Conservation (phyloP, 306 rosid genomes). For the Medicago arabica region DNA sequence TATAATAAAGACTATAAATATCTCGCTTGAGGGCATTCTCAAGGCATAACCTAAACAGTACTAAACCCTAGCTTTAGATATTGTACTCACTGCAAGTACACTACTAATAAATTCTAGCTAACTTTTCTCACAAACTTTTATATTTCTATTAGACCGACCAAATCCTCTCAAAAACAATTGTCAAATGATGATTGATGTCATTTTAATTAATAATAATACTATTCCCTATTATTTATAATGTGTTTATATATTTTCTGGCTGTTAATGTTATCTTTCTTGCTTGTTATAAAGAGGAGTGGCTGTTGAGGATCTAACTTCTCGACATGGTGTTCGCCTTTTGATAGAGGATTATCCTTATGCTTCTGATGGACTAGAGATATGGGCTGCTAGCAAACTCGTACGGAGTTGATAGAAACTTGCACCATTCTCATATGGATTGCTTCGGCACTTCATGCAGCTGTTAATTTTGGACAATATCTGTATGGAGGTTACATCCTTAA, state of each 20-base stretch:
- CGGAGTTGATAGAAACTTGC: neutral
- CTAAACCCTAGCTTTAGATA: too few species aligned
- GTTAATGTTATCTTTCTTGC: neutral
- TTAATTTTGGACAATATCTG: neutral
- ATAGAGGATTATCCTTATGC: conserved; percentile 2
- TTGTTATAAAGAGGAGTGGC: neutral
- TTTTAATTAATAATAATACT: too few species aligned
- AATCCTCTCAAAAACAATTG: too few species aligned
- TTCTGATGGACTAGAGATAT: neutral
- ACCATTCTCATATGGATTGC: neutral
- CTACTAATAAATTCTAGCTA: too few species aligned
- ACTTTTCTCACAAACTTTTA: too few species aligned
- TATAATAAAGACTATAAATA: too few species aligned
- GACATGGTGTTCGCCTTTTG: neutral
- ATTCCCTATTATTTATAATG: too few species aligned
- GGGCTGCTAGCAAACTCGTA: neutral
- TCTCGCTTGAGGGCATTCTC: too few species aligned
- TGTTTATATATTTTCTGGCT: neutral
- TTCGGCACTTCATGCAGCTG: neutral
- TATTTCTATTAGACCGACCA: too few species aligned
- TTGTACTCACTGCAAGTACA: too few species aligned
- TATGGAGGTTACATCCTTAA: neutral
- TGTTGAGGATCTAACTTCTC: neutral
- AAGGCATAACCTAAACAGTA: too few species aligned
- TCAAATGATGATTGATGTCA: too few species aligned